Percentiles rank a stretch among this genome's conserved stretches.
Evolutionary conservation across 2,329 filamentous ascomycete species (phyloP).

Genomic region (Neoarthrinium moseri): DNA sequence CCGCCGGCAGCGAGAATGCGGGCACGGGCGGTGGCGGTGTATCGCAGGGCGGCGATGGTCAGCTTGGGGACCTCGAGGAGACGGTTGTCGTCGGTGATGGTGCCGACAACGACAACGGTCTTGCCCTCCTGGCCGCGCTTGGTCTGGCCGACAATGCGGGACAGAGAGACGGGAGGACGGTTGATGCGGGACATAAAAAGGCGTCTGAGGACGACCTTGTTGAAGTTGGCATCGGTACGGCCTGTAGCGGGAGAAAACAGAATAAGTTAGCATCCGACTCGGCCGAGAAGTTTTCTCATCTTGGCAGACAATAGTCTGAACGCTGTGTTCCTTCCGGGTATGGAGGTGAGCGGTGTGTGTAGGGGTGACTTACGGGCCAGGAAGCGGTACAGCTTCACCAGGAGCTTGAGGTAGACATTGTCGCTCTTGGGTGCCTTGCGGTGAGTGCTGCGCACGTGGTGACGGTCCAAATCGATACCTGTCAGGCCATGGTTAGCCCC

Average conservation of each 20-base stretch:
- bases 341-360: not conserved
- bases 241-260: conserved; percentile 47
- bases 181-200: conserved; percentile 99
- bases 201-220: conserved; percentile 96
- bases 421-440: conserved; percentile 96
- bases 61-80: conserved; percentile 88
- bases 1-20: conserved; percentile 92
- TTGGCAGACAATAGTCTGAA: too few relatives aligned
- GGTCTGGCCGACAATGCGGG: conserved; percentile 76
- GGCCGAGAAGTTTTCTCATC: too few relatives aligned
- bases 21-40: conserved; percentile 93
- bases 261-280: not conserved
- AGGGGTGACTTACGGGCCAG: conserved; percentile 70
- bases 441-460: conserved; percentile 72
- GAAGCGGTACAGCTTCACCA: conserved; percentile 99
- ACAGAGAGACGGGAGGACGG: conserved; percentile 91
- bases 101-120: conserved; percentile 92
- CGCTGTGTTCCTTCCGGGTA: not conserved
- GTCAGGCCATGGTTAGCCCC: conserved; percentile 59
- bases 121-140: conserved; percentile 68
- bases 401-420: conserved; percentile 95
- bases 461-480: conserved; percentile 72
- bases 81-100: conserved; percentile 97
- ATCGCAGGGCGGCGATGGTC: conserved; percentile 89
- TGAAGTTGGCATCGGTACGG: conserved; percentile 96